Evolutionary conservation across 495 filamentous ascomycete genomes (phyloP).

Genomic region (Acidomyces sp.): DNA sequence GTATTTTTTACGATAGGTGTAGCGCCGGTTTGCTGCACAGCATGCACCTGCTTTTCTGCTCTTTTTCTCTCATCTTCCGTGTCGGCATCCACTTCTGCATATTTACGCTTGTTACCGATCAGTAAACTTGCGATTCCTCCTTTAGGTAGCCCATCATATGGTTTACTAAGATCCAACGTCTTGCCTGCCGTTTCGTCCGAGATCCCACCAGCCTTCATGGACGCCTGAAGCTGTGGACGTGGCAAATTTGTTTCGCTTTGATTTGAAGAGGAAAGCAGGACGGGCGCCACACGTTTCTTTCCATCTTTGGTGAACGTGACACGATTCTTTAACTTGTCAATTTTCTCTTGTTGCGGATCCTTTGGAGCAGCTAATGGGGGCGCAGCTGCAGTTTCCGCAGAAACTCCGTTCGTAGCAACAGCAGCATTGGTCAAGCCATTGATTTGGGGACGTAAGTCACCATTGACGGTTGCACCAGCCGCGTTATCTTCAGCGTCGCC

Average conservation of each 20-base stretch:
- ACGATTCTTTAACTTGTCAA: slow-evolving; percentile 72
- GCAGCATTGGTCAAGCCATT: slow-evolving; percentile 27
- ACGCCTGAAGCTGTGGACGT: slow-evolving; percentile 66
- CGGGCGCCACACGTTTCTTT: slow-evolving; percentile 84
- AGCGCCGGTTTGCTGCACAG: slow-evolving; percentile 36
- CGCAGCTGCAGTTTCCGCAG: slow-evolving; percentile 36
- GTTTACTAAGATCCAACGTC: slow-evolving; percentile 82
- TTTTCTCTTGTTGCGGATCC: slow-evolving; percentile 48
- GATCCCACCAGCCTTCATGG: slow-evolving; percentile 40
- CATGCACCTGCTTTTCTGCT: slow-evolving; percentile 36
- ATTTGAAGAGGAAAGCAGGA: slow-evolving; percentile 76
- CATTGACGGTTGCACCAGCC: slow-evolving; percentile 18
- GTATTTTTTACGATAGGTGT: slow-evolving; percentile 63
- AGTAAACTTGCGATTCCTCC: slow-evolving; percentile 76
- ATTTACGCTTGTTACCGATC: slow-evolving; percentile 84
- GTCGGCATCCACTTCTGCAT: slow-evolving; percentile 51
- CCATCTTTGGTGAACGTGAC: slow-evolving; percentile 94
- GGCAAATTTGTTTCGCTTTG: slow-evolving; percentile 77
- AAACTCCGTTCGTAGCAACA: slow-evolving; percentile 21
- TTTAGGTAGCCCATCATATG: slow-evolving; percentile 83
- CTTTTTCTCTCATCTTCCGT: slow-evolving; percentile 54
- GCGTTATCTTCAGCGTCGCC: slow-evolving; percentile 42
- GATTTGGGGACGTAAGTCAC: slow-evolving; percentile 9
- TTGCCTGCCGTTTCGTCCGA: slow-evolving; percentile 54
- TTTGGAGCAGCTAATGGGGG: slow-evolving; percentile 18